phyloP scores from a whole-genome alignment of 2,329 filamentous ascomycete species.

The Exophiala sp. region DNA sequence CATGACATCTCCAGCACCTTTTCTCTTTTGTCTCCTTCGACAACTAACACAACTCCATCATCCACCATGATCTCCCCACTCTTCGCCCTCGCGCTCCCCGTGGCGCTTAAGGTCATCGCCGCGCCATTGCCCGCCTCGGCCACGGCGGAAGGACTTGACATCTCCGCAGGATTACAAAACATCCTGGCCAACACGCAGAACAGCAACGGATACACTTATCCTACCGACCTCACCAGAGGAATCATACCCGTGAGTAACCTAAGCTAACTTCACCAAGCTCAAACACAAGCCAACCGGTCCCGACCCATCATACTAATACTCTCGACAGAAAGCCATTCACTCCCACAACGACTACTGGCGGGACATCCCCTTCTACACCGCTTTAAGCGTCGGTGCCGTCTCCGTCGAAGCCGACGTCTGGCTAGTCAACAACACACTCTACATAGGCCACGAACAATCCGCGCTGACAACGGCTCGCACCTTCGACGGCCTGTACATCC shows the following conservation, averaged over 20 bases:
- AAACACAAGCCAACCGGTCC: background rate
- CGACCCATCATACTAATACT: background rate
- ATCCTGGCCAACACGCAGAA: slow-evolving; percentile 27
- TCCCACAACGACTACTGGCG: slow-evolving; percentile 47
- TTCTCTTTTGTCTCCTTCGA: too few relatives aligned
- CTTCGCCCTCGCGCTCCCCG: slow-evolving; percentile 9
- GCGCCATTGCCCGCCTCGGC: slow-evolving; percentile 17
- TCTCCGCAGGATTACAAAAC: slow-evolving; percentile 23
- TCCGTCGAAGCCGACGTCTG: slow-evolving; percentile 49
- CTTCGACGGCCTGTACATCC: slow-evolving; percentile 41
- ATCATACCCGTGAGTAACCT: slow-evolving; percentile 34
- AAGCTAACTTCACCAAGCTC: slow-evolving; percentile 1
- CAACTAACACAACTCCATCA: background rate
- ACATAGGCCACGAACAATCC: slow-evolving; percentile 40
- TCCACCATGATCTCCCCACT: slow-evolving; percentile 14
- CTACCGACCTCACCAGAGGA: slow-evolving; percentile 37
- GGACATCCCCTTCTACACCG: slow-evolving; percentile 38
- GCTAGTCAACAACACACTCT: slow-evolving; percentile 39
- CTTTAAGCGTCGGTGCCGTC: slow-evolving; percentile 40
- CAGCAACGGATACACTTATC: slow-evolving; percentile 30
- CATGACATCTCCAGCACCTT: too few relatives aligned
- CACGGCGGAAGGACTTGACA: slow-evolving; percentile 16
- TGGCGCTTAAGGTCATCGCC: slow-evolving; percentile 9
- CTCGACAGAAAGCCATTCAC: slow-evolving; percentile 32
- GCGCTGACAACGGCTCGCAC: slow-evolving; percentile 38